phyloP scores from a whole-genome alignment of 768 basidiomycete species.

The Arthromyces matolae region DNA sequence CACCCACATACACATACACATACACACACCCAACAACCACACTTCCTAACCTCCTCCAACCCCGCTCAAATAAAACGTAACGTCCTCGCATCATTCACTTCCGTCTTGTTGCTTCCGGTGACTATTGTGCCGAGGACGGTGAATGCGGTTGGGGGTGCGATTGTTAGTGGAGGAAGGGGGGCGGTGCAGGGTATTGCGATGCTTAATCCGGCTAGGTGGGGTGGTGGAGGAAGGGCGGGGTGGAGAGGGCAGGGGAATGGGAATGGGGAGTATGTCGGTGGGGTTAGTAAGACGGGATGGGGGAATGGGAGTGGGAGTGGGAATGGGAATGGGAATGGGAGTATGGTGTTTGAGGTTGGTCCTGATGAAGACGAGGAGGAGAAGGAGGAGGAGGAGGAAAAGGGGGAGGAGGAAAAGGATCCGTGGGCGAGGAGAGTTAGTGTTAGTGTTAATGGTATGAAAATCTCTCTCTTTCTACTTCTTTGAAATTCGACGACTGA shows the following conservation, averaged over 20 bases:
- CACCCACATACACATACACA: constrained; percentile 4
- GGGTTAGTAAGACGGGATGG: constrained; percentile 20
- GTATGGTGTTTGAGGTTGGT: constrained; percentile 35
- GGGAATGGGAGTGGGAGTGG: constrained; percentile 20
- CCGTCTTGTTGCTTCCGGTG: constrained; percentile 86
- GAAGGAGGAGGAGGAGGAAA: not conserved
- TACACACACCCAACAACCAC: constrained; percentile 30
- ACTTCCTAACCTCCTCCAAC: constrained; percentile 82
- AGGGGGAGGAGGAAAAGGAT: constrained; percentile 16
- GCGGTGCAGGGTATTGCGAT: constrained; percentile 84
- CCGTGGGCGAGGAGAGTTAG: constrained; percentile 10
- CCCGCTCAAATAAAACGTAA: constrained; percentile 91
- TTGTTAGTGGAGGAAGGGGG: constrained; percentile 68
- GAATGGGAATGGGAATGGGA: constrained; percentile 9
- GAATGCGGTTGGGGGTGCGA: constrained; percentile 62
- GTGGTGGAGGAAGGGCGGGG: constrained; percentile 34
- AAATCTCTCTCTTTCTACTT: not conserved
- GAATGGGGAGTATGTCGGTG: constrained; percentile 9
- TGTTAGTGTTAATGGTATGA: constrained; percentile 9
- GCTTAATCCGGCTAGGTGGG: constrained; percentile 89
- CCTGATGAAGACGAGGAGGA: constrained; percentile 35
- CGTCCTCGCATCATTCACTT: constrained; percentile 88
- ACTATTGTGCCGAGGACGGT: constrained; percentile 90
- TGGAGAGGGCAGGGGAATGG: too few relatives aligned
- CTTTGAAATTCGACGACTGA: not conserved